Evolutionary conservation across 2,329 filamentous ascomycete species (phyloP), one percentile per base, ranked within the genome.

Genomic region (Thelonectria discophora): DNA sequence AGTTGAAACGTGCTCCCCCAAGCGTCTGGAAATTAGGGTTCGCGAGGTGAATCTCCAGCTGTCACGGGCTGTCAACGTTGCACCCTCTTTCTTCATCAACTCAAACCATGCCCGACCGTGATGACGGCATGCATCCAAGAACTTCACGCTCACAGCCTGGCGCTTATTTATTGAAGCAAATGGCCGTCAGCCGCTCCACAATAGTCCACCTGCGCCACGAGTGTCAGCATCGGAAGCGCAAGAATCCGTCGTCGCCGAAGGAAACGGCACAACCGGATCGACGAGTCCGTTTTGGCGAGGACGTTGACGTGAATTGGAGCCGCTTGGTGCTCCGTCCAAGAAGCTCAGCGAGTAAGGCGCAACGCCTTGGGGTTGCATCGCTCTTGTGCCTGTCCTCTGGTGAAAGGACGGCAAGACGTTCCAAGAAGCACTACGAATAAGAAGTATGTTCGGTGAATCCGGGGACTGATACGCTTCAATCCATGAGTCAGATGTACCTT

Each of bases 141-240:
- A 47, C 21, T 39, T 18, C 42, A 39, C 40, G 20, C 52, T 39
- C 21, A 15, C 17, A 17, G 17, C 40, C 51, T 37, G 34, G 34
- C 34, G 34, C 34, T 37, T 37, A 37, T 13, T 37, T 6, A 37
- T 37, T 6, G 15, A 30, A 30, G 27, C 5, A 30, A 3, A 47
- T 47, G 21, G 45, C 45, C 45, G 21, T n/a, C 45, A 30, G 17
- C 13, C 7, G 45, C 45, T 47, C 45, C 45, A 47, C 45, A 47
- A 15, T 11, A 2, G 45, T 27, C 24, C 9, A n/a, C 15, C 45
- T 47, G 45, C 45, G 45, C 45, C 45, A 47, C 24, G 18, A 46
- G 43, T 21, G 18, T 21, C 42, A 47, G 20, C 45, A 4, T 21
- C 39, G 20, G 45, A 21, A 47, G 21, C 20, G 45, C 20, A 47